phyloP scores from a whole-genome alignment of 352 stramenopile genomes.

The Pythium coloratum region DNA sequence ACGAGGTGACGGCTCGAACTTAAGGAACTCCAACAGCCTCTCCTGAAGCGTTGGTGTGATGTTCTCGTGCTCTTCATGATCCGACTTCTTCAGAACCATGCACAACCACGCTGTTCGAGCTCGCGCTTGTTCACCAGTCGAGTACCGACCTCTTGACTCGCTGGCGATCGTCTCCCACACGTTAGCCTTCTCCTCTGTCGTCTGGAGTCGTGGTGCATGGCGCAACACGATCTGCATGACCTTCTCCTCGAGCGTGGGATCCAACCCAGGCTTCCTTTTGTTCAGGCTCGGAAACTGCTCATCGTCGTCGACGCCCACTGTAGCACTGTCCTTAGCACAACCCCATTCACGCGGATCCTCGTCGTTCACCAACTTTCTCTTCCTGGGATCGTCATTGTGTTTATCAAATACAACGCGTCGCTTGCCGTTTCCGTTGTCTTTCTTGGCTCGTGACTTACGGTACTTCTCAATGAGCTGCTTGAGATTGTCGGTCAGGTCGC shows the following conservation, averaged over 20 bases:
- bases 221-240: background rate
- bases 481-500: background rate
- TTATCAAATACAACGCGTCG: no score
- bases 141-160: background rate
- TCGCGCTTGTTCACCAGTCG: background rate
- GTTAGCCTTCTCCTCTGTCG: background rate
- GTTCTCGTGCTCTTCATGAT: background rate
- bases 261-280: background rate
- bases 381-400: no score
- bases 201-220: background rate
- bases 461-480: background rate
- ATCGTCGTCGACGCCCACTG: no score
- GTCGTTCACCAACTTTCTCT: no score
- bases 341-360: no score
- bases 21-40: background rate
- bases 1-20: background rate
- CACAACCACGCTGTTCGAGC: background rate
- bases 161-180: conserved; percentile 6
- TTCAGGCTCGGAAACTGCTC: background rate
- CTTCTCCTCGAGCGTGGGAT: background rate
- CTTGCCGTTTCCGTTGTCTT: background rate
- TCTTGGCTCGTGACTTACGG: background rate
- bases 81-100: background rate
- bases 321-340: no score
- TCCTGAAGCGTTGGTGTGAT: background rate